These are phyloP conservation scores for Hanseniaspora pseudoguilliermondii DNA, from an alignment of 805 yeast genomes.

Conservation along the genomic window DNA sequence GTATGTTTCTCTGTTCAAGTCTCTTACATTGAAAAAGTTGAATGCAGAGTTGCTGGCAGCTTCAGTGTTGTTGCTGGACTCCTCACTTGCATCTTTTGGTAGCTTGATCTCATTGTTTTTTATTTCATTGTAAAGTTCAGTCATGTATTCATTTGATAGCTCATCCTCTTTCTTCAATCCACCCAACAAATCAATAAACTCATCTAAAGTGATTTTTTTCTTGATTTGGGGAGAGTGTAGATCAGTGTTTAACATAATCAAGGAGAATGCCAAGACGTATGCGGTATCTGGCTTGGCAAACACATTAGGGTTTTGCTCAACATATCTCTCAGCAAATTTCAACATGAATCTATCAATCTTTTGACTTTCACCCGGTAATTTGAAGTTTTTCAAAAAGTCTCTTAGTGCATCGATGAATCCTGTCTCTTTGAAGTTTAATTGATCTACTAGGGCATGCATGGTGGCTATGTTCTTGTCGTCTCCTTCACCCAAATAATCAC, in stretches of 20 bases:
- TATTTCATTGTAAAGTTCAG: constrained; percentile 64
- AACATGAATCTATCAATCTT: constrained; percentile 94
- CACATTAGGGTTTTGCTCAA: constrained; percentile 73
- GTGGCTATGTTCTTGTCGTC: constrained; percentile 60
- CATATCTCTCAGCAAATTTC: constrained; percentile 87
- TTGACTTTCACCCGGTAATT: constrained; percentile 97
- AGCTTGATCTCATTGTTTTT: constrained; percentile 74
- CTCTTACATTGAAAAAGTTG: constrained; percentile 55
- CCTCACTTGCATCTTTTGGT: constrained; percentile 88
- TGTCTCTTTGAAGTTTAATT: constrained; percentile 58
- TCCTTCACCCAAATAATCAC: constrained; percentile 88
- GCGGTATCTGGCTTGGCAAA: constrained; percentile 92
- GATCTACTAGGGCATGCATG: constrained; percentile 89
- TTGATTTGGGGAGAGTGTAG: constrained; percentile 80
- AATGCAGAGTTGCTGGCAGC: constrained; percentile 33
- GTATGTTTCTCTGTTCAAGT: constrained; percentile 68
- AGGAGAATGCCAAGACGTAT: constrained; percentile 81
- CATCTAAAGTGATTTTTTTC: constrained; percentile 75
- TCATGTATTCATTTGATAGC: constrained; percentile 60
- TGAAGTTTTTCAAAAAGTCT: constrained; percentile 67
- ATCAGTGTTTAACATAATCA: constrained; percentile 87
- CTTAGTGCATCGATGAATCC: constrained; percentile 80
- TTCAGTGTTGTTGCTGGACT: constrained; percentile 35
- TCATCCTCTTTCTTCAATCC: constrained; percentile 89
- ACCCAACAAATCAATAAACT: constrained; percentile 70